Evolutionary conservation across 495 filamentous ascomycete species (phyloP).

Genomic region (Evansstolkia leycettana): DNA sequence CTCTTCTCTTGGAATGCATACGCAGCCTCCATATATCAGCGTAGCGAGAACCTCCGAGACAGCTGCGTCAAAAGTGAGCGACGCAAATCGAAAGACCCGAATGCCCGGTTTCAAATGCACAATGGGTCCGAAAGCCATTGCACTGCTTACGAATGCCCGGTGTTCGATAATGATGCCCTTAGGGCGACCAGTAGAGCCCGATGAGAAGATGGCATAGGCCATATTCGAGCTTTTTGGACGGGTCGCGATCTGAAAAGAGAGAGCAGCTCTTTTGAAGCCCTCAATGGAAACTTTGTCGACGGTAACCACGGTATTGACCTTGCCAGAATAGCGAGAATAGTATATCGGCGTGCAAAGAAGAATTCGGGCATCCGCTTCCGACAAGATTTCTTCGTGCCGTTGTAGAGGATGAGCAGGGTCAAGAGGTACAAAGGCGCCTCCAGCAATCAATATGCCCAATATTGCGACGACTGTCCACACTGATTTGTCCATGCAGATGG

Average conservation of each 20-base stretch:
- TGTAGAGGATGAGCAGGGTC: slow-evolving; percentile 44
- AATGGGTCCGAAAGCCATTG: slow-evolving; percentile 27
- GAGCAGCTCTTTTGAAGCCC: slow-evolving; percentile 8
- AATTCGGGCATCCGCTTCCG: slow-evolving; percentile 23
- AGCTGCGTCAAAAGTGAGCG: slow-evolving; percentile 41
- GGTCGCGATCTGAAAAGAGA: no score
- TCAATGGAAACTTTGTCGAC: slow-evolving; percentile 26
- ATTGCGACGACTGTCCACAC: slow-evolving; percentile 40
- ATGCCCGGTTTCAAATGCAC: slow-evolving; percentile 22
- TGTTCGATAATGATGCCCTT: slow-evolving; percentile 41
- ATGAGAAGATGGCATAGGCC: slow-evolving; percentile 33
- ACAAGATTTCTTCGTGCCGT: slow-evolving; percentile 29
- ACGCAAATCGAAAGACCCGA: slow-evolving; percentile 41
- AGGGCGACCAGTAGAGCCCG: slow-evolving; percentile 47
- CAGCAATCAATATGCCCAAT: slow-evolving; percentile 41
- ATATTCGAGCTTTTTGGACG: slow-evolving; percentile 18
- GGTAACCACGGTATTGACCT: slow-evolving; percentile 22
- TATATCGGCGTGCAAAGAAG: slow-evolving; percentile 27
- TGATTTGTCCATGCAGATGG: slow-evolving; percentile 46
- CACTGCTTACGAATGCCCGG: slow-evolving; percentile 33
- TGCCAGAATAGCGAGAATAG: slow-evolving; percentile 11
- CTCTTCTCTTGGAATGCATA: slow-evolving; percentile 50
- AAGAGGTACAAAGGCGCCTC: slow-evolving; percentile 45
- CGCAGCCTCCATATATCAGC: slow-evolving; percentile 42
- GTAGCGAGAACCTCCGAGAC: slow-evolving; percentile 38